Conservation (phyloP, 805 yeast species). For the Maudiozyma pseudohumilis region DNA sequence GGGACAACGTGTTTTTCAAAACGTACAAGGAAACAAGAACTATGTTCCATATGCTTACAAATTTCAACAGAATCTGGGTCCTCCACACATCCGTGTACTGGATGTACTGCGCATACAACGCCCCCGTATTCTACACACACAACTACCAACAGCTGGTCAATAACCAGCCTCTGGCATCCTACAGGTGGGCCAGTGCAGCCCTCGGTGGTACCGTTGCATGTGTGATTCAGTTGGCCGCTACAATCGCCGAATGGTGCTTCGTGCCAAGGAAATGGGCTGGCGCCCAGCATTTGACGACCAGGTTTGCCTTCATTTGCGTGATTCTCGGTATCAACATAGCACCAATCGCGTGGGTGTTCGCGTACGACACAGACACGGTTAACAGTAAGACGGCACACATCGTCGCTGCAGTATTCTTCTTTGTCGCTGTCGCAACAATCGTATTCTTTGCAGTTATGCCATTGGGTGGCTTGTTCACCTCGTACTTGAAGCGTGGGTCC, state of each 20-base stretch:
- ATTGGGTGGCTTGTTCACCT: constrained; percentile 88
- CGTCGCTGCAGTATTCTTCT: constrained; percentile 78
- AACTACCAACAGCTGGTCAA: constrained; percentile 75
- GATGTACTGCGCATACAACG: constrained; percentile 89
- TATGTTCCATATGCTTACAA: constrained; percentile 90
- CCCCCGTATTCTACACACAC: constrained; percentile 83
- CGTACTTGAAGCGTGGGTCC: constrained; percentile 79
- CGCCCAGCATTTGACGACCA: constrained; percentile 88
- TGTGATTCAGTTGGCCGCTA: constrained; percentile 74
- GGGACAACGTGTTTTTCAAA: constrained; percentile 88
- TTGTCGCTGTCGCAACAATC: constrained; percentile 75
- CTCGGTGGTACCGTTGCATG: constrained; percentile 86
- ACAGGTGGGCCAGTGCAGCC: constrained; percentile 87
- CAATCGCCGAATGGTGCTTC: constrained; percentile 85
- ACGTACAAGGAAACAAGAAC: constrained; percentile 93
- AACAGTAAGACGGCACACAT: constrained; percentile 62
- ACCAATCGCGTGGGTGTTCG: constrained; percentile 77
- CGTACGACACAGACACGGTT: constrained; percentile 58
- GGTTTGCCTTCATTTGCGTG: constrained; percentile 62
- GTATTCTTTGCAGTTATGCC: constrained; percentile 90
- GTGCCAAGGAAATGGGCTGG: constrained; percentile 99
- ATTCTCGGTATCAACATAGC: constrained; percentile 67
- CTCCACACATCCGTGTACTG: constrained; percentile 82
- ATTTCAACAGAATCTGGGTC: constrained; percentile 97
- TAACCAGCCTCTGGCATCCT: constrained; percentile 77